Base-by-base conservation (phyloP, 2,329 filamentous ascomycete species). In the Trichoderma sp. region DNA sequence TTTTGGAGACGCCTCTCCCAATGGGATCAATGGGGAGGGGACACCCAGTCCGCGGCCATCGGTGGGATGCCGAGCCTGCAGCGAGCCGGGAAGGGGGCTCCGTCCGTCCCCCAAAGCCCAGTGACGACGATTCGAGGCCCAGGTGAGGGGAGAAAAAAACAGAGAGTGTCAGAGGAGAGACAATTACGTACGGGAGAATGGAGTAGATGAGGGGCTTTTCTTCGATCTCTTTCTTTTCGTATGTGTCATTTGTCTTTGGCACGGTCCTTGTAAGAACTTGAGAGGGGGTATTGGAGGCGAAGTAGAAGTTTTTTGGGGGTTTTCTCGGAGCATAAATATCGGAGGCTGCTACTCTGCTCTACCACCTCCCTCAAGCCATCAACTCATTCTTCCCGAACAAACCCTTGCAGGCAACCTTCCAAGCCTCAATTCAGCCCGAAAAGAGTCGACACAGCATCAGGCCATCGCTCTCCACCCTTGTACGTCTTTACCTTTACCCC, bases 381-480 rank as follows among this genome's bases (percentile, higher is more conserved):
- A 68, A 29, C n/a, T 41, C 53, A 56, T 60, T 45, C 53, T 71
- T 11, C 53, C 56, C 41, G 41, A 56, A 62, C 29, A 62, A 71
- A 45, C 41, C 53, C 67, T 35, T 71, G 67, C 67, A 71, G 67
- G 53, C 53, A 29, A 31, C 33, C 59, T n/a, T n/a, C 21, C 66
- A 69, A 71, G 53, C 50, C 67, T 69, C 66, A 69, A 69, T 60
- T 21, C 67, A 59, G 67, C 50, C 67, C 66, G 38, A 41, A 56
- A 45, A 71, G 53, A 71, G 67, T 60, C 67, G 67, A 71, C 33
- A 41, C 53, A 62, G 67, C 33, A 71, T 71, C 67, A 71, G 67
- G 53, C 53, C 67, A 71, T 71, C 67, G 67, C 67, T 62, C 67
- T 71, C 67, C 67, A 71, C 67, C 67, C 67, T 71, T 60, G 53